These are phyloP conservation scores for Atkinsonella hypoxylon DNA, from an alignment of 2,329 filamentous ascomycete species.

Conservation along the genomic window DNA sequence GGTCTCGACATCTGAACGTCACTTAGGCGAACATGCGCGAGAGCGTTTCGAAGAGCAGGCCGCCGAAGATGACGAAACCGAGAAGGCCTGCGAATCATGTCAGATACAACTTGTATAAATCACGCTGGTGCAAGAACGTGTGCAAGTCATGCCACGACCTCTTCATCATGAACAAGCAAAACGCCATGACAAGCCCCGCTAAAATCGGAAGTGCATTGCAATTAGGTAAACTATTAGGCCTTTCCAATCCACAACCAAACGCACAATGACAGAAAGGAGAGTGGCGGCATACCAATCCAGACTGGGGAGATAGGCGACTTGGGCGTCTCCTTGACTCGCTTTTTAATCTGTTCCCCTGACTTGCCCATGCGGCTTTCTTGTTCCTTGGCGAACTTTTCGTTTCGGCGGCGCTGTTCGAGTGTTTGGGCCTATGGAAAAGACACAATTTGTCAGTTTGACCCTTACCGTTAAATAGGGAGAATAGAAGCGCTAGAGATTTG, in stretches of 20 bases:
- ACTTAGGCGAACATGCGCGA: slow-evolving; percentile 36
- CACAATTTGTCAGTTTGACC: background rate
- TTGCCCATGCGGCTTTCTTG: slow-evolving; percentile 68
- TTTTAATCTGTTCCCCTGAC: slow-evolving; percentile 52
- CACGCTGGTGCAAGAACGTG: background rate
- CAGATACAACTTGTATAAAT: background rate
- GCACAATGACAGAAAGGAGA: background rate
- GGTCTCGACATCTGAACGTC: background rate
- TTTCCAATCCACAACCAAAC: background rate
- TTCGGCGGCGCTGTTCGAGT: slow-evolving; percentile 69
- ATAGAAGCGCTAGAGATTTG: too few species aligned
- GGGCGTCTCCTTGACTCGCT: slow-evolving; percentile 38
- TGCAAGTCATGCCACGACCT: too few species aligned
- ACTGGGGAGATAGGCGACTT: slow-evolving; percentile 54
- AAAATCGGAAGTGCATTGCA: too few species aligned
- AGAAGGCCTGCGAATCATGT: slow-evolving; percentile 32
- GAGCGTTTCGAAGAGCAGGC: slow-evolving; percentile 45
- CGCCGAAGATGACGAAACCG: slow-evolving; percentile 49
- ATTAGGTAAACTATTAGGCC: too few species aligned
- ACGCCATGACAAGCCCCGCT: background rate
- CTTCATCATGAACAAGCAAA: background rate
- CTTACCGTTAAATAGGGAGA: background rate
- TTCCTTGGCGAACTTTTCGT: slow-evolving; percentile 64
- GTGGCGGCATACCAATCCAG: slow-evolving; percentile 44
- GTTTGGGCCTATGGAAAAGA: slow-evolving; percentile 57